Evolutionary conservation across 2,329 filamentous ascomycete species (phyloP).

Genomic region (Aspergillus calidoustus): DNA sequence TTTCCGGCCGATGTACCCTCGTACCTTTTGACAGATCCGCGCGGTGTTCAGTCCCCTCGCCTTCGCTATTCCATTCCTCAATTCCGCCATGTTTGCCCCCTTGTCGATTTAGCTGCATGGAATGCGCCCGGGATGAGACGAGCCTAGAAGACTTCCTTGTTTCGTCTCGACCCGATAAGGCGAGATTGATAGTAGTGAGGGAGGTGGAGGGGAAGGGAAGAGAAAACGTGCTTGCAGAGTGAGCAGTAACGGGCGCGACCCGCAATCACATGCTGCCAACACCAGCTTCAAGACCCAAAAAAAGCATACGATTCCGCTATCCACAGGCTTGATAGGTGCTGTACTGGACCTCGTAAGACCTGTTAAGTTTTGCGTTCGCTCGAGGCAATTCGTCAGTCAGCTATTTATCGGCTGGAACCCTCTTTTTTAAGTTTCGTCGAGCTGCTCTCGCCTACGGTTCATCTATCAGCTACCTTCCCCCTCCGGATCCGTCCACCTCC

Average conservation of each 20-base stretch:
- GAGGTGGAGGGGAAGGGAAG: constrained; percentile 4
- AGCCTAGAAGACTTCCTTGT: constrained; percentile 9
- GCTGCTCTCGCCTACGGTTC: constrained; percentile 21
- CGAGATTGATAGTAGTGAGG: constrained; percentile 3
- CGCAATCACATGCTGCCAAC: constrained; percentile 30
- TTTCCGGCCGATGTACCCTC: background rate
- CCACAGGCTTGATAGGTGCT: constrained; percentile 1
- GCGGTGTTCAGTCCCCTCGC: constrained; percentile 19
- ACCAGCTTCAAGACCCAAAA: constrained; percentile 18
- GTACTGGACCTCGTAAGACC: constrained; percentile 6
- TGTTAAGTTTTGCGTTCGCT: constrained; percentile 9
- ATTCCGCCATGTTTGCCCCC: constrained; percentile 18
- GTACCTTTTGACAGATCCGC: constrained; percentile 4
- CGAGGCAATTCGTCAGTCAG: constrained; percentile 15
- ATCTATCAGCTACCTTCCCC: constrained; percentile 4
- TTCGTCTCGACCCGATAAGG: constrained; percentile 7
- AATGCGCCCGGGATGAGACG: constrained; percentile 13
- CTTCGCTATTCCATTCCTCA: constrained; percentile 7
- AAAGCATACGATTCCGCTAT: constrained; percentile 10
- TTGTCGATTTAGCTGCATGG: constrained; percentile 23
- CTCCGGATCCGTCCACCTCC: constrained; percentile 16
- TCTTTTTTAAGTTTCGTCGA: constrained; percentile 18
- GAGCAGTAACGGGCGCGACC: constrained; percentile 18
- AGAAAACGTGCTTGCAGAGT: constrained; percentile 11
- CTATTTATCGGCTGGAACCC: constrained; percentile 13